Evolutionary conservation across 306 rosid species (phyloP).

Genomic region (Vicia villosa): DNA sequence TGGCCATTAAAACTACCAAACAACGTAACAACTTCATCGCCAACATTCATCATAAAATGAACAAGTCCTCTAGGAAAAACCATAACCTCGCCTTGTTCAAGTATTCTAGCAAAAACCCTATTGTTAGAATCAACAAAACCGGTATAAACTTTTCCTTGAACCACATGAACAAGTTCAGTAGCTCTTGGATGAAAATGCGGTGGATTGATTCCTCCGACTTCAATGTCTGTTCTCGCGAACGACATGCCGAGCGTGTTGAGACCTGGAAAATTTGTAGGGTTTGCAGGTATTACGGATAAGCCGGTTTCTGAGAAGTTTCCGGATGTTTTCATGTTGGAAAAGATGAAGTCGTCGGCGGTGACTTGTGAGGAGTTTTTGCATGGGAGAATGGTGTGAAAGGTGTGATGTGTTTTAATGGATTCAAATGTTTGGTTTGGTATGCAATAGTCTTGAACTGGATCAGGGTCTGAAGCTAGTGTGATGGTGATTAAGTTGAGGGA

Average conservation of each 20-base stretch:
- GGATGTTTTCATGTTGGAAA: constrained; percentile 52
- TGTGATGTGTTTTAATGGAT: constrained; percentile 40
- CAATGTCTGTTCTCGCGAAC: constrained; percentile 69
- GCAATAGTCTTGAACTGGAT: constrained; percentile 93
- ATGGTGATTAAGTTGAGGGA: constrained; percentile 34
- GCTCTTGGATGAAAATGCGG: constrained; percentile 97
- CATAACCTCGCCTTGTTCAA: constrained; percentile 86
- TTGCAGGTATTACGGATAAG: constrained; percentile 59
- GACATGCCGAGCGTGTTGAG: constrained; percentile 92
- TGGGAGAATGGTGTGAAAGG: constrained; percentile 41
- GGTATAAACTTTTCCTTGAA: constrained; percentile 68
- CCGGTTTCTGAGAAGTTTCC: constrained; percentile 71
- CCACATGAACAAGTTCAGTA: constrained; percentile 69
- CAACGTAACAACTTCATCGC: constrained; percentile 61
- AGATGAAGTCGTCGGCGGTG: constrained; percentile 69
- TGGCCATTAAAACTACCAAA: constrained; percentile 93
- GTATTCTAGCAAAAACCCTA: constrained; percentile 57
- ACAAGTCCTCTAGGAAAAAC: constrained; percentile 83
- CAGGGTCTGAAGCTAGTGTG: constrained; percentile 79
- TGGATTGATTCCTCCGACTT: constrained; percentile 72
- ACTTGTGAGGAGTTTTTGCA: constrained; percentile 81
- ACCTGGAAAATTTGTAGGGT: constrained; percentile 65
- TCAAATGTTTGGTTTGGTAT: constrained; percentile 59
- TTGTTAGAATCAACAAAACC: constrained; percentile 89
- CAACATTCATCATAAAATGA: constrained; percentile 89